Percentiles rank a stretch among this genome's conserved stretches.
Evolutionary conservation across 169 alveolate species (phyloP).

Genomic region (Eimeria praecox): DNA sequence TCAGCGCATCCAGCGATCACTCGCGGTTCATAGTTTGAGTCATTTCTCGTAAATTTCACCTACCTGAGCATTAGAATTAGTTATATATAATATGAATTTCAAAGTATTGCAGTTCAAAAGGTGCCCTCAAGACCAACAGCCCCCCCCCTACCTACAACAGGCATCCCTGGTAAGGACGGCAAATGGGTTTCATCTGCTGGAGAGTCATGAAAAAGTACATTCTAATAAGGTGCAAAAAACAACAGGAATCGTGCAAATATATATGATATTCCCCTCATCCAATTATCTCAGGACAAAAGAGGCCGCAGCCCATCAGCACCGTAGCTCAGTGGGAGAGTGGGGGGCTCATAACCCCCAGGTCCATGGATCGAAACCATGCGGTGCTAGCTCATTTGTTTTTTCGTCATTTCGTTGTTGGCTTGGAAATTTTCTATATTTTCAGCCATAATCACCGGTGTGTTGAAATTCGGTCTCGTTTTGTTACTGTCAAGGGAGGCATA

Average conservation of each 20-base stretch:
- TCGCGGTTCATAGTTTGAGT: background rate
- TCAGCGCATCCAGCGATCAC: background rate
- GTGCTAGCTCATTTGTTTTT: slow-evolving; percentile 88
- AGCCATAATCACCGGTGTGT: background rate
- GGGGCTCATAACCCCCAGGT: slow-evolving; percentile 98
- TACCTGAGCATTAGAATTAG: background rate
- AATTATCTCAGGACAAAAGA: background rate
- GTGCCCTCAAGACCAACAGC: background rate
- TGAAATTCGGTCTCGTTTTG: background rate
- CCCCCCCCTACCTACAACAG: background rate
- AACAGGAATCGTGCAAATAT: background rate
- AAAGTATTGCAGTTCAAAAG: background rate
- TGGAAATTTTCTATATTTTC: background rate
- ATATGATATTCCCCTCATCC: background rate
- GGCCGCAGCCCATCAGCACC: slow-evolving; percentile 86
- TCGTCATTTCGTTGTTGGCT: background rate
- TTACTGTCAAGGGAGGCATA: too few relatives aligned
- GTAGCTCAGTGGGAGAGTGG: slow-evolving; percentile 97
- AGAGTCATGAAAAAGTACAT: background rate
- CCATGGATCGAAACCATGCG: slow-evolving; percentile 97
- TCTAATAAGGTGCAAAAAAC: background rate
- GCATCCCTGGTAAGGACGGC: background rate
- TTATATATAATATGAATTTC: background rate
- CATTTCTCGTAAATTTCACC: background rate
- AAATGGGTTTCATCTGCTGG: background rate